Evolutionary conservation across 768 basidiomycete genomes (phyloP).

Genomic region (Suillus weaverae): DNA sequence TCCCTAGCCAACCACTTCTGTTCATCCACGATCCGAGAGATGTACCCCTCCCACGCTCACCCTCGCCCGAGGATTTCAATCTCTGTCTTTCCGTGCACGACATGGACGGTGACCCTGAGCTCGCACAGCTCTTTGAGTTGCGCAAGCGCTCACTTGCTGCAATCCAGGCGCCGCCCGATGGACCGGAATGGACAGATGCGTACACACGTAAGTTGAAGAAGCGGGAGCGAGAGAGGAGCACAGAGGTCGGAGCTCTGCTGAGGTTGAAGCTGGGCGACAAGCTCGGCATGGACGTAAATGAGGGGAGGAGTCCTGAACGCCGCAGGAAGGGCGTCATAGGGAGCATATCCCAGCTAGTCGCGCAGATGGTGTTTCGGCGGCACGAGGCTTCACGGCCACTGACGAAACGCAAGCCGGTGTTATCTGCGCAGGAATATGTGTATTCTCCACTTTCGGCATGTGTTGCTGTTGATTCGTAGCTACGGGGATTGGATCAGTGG

Average conservation of each 20-base stretch:
- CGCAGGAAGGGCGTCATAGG: conserved; percentile 27
- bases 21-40: conserved; percentile 44
- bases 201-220: conserved; percentile 40
- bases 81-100: conserved; percentile 35
- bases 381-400: conserved; percentile 40
- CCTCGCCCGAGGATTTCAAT: conserved; percentile 43
- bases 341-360: conserved; percentile 43
- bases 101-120: conserved; percentile 37
- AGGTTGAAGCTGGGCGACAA: conserved; percentile 50
- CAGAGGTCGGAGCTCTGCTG: conserved; percentile 56
- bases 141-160: conserved; percentile 37
- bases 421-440: conserved; percentile 21
- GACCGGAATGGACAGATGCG: conserved; percentile 31
- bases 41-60: conserved; percentile 40
- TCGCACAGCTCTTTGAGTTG: conserved; percentile 41
- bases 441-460: conserved; percentile 32
- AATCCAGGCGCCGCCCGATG: conserved; percentile 35
- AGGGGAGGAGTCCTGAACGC: conserved; percentile 24
- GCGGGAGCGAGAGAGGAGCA: conserved; percentile 52
- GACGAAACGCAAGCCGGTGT: conserved; percentile 33
- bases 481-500: not conserved
- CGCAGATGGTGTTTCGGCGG: conserved; percentile 48
- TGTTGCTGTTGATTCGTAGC: conserved; percentile 13
- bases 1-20: conserved; percentile 34
- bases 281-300: conserved; percentile 22